These are phyloP conservation scores for Eucalyptus albens DNA, from an alignment of 345 rosid species.

Conservation along the genomic window DNA sequence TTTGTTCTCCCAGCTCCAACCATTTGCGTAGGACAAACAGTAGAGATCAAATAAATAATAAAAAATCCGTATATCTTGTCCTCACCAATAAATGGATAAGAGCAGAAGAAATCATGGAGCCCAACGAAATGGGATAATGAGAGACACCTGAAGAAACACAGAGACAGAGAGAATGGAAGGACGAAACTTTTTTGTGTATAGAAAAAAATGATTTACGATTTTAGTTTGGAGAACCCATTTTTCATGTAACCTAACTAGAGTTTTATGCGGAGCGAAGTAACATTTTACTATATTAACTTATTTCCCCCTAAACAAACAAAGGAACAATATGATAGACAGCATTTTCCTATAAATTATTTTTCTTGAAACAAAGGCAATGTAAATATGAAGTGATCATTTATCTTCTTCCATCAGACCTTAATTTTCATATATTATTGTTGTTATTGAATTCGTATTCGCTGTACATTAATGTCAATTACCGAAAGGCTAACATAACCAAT, in stretches of 20 bases:
- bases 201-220: neutral
- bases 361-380: neutral
- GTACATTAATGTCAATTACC: neutral
- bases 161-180: neutral
- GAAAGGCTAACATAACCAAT: neutral
- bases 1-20: too few species aligned
- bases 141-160: neutral
- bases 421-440: neutral
- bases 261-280: neutral
- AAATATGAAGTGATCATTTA: neutral
- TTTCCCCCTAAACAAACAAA: neutral
- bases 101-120: neutral
- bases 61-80: neutral
- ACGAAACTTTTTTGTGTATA: neutral
- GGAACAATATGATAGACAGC: neutral
- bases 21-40: too few species aligned
- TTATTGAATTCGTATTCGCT: neutral
- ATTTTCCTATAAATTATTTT: neutral
- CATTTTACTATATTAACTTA: neutral
- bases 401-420: neutral
- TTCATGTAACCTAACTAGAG: neutral
- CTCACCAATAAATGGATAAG: neutral
- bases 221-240: neutral
- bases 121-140: neutral
- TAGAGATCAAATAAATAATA: too few species aligned